Conservation (phyloP, 75 land plant genomes). For the Isoetes taiwanensis region DNA sequence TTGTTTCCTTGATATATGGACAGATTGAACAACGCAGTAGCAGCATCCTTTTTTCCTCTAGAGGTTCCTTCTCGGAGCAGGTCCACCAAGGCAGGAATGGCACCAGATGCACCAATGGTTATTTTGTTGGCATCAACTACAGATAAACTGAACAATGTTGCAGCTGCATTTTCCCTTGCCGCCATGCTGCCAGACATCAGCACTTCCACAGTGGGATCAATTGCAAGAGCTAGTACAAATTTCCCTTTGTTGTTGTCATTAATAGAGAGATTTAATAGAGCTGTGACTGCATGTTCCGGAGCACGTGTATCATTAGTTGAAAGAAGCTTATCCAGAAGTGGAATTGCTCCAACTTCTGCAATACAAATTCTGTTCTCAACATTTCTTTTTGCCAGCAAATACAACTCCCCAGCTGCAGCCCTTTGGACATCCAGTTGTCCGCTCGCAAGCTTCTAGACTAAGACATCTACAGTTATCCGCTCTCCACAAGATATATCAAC, state of each 20-base stretch:
- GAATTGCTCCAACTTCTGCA: background rate
- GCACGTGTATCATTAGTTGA: background rate
- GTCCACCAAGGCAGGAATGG: constrained; percentile 1
- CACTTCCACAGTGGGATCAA: background rate
- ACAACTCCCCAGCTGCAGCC: constrained; percentile 5
- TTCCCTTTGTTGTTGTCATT: background rate
- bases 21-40: constrained; percentile 2
- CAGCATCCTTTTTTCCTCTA: background rate
- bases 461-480: background rate
- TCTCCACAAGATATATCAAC: background rate
- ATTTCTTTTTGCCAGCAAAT: constrained; percentile 1
- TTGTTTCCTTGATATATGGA: constrained; percentile 7
- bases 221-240: background rate
- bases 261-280: background rate
- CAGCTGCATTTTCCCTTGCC: constrained; percentile 4
- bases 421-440: background rate
- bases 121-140: constrained; percentile 1
- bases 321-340: background rate
- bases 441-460: background rate
- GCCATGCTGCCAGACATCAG: background rate
- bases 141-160: constrained; percentile 1
- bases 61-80: background rate
- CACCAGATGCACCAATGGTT: constrained; percentile 1
- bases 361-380: constrained; percentile 6
- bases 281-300: constrained; percentile 5